Conservation (phyloP, 2,329 filamentous ascomycete genomes). For the Pseudopyrenochaeta lycopersici region DNA sequence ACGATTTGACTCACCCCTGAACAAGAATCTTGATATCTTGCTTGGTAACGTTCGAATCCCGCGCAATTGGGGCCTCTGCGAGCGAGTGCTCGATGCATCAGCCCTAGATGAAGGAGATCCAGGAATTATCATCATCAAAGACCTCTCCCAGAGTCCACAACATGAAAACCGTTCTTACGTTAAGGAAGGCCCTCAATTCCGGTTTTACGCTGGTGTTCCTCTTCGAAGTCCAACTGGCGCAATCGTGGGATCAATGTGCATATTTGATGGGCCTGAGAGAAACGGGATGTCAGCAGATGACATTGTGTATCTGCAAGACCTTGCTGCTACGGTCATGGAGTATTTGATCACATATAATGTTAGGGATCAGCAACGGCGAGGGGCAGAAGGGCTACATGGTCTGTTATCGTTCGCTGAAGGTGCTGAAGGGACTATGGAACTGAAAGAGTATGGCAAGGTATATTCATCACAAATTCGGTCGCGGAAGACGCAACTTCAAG, state of each 20-base stretch:
- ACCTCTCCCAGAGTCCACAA: slow-evolving; percentile 13
- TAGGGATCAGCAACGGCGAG: slow-evolving; percentile 17
- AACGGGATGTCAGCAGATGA: slow-evolving; percentile 18
- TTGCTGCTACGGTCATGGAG: slow-evolving; percentile 26
- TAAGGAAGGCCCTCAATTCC: slow-evolving; percentile 13
- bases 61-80: slow-evolving; percentile 22
- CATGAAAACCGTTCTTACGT: slow-evolving; percentile 21
- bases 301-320: slow-evolving; percentile 18
- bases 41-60: slow-evolving; percentile 33
- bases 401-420: slow-evolving; percentile 27
- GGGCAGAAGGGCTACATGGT: slow-evolving; percentile 25
- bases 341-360: slow-evolving; percentile 23
- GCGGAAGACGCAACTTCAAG: neutral
- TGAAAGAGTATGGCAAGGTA: slow-evolving; percentile 3
- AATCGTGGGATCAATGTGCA: slow-evolving; percentile 31
- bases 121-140: slow-evolving; percentile 25
- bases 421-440: slow-evolving; percentile 8
- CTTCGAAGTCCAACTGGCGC: slow-evolving; percentile 22
- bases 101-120: slow-evolving; percentile 4
- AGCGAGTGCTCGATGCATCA: slow-evolving; percentile 12
- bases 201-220: slow-evolving; percentile 38
- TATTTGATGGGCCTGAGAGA: slow-evolving; percentile 29
- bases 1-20: slow-evolving; percentile 9
- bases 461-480: neutral
- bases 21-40: slow-evolving; percentile 15